Evolutionary conservation across 2,329 filamentous ascomycete genomes (phyloP), one percentile per base, ranked within the genome.

Genomic region (Stagonosporopsis chrysanthemi): DNA sequence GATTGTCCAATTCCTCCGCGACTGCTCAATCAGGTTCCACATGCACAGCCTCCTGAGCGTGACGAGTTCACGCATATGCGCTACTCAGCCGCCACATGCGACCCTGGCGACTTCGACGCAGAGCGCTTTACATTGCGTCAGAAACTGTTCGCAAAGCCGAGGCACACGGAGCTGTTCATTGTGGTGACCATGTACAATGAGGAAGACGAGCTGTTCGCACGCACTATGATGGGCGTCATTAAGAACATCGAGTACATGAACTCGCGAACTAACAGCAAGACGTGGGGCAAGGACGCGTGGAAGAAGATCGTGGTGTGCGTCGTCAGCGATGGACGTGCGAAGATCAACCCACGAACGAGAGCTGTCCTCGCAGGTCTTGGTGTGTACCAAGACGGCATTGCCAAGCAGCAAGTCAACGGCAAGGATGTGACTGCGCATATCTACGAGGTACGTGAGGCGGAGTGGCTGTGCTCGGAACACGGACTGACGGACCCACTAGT

Each of bases 241-340:
- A 98, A 99, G 81, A 99, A 99, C 76, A 91, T 99, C 66, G 94
- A 97, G 76, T 93, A 94, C 82, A 97, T 99, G 91, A 97, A 95
- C 78, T 92, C 90, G 59, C 87, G 94, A 46, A 92, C 89, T 42
- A 92, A 90, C 75, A 97, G 92, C 79, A 96, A 97, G 80, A 98
- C 94, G 0, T 99, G 95, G 95, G 95, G 95, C 65, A 95, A 96
- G 76, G 92, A 97, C 69, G 93, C 94, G 4, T 99, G 95, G 95
- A 98, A 99, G 82, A 99, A 99, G 83, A 98, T 99, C 69, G 95
- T 99, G 9, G 95, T 99, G 11, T 98, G 94, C 76, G 88, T 99
- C 41, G 95, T 99, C 64, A 97, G 92, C 69, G 95, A 99, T 71
- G 95, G 95, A 58, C 92, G 95, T 86, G 90, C 89, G 60, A 97